Evolutionary conservation across 179 eudicot genomes (phyloP).

Genomic region (Patellifolia procumbens): DNA sequence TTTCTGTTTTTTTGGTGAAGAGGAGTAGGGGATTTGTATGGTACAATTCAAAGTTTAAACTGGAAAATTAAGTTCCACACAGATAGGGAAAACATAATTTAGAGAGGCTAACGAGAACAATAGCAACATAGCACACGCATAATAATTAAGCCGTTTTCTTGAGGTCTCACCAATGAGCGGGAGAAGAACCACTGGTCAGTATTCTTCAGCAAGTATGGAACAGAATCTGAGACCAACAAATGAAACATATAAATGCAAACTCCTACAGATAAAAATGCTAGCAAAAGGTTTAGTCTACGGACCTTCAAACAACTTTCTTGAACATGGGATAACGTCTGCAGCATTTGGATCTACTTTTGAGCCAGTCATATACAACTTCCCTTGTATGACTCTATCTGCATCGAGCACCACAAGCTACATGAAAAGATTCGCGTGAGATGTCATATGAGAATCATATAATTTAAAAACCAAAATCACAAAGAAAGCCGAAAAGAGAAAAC

Average conservation of each 20-base stretch:
- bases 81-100: not conserved
- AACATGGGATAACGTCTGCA: not conserved
- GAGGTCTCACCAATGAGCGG: slow-evolving; percentile 6
- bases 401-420: slow-evolving; percentile 1
- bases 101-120: not conserved
- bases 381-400: not conserved
- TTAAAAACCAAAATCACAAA: not conserved
- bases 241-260: not conserved
- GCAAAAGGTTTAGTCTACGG: not conserved
- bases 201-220: slow-evolving; percentile 16
- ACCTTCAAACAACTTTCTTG: slow-evolving; percentile 1
- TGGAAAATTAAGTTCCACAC: not conserved
- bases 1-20: not conserved
- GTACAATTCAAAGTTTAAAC: not conserved
- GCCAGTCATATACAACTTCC: slow-evolving; percentile 4
- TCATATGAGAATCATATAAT: not conserved
- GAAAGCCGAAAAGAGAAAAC: not conserved
- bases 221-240: not conserved
- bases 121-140: not conserved
- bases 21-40: not conserved
- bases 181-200: slow-evolving; percentile 2
- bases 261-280: not conserved
- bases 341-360: not conserved
- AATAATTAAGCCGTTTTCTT: not conserved
- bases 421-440: not conserved